phyloP scores from a whole-genome alignment of 83 land plant genomes.

The Picea abies region DNA sequence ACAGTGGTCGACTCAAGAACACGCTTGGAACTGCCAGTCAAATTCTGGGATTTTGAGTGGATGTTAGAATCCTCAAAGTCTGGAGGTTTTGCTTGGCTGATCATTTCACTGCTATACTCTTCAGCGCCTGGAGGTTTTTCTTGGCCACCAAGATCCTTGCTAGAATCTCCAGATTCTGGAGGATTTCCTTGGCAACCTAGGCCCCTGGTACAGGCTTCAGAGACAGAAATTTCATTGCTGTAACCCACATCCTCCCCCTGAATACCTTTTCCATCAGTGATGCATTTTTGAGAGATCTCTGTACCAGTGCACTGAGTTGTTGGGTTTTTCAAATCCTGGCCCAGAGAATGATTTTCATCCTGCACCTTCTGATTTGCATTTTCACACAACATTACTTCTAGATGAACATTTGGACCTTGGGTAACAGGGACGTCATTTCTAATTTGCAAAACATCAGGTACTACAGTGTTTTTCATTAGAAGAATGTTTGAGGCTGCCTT shows the following conservation, averaged over 20 bases:
- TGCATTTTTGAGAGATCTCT: neutral
- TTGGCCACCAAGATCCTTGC: neutral
- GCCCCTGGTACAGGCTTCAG: neutral
- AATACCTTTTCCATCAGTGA: neutral
- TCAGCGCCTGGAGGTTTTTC: neutral
- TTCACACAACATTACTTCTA: neutral
- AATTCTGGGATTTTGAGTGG: neutral
- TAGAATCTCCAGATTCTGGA: constrained; percentile 2
- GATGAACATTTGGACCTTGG: neutral
- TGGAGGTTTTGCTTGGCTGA: neutral
- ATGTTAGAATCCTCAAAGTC: neutral
- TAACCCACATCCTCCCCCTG: no score
- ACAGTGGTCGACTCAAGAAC: neutral
- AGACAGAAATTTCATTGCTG: neutral
- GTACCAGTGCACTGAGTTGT: neutral
- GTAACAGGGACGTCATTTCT: neutral
- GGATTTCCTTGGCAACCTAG: neutral
- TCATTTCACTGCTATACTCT: neutral
- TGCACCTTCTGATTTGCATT: neutral
- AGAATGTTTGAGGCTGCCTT: neutral
- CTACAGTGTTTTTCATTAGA: neutral
- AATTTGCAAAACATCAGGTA: neutral
- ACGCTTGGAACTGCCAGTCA: neutral
- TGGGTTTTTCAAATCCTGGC: neutral
- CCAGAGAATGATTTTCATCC: neutral